Evolutionary conservation across 352 stramenopile genomes (phyloP).

Genomic region (Phytopythium boreale): DNA sequence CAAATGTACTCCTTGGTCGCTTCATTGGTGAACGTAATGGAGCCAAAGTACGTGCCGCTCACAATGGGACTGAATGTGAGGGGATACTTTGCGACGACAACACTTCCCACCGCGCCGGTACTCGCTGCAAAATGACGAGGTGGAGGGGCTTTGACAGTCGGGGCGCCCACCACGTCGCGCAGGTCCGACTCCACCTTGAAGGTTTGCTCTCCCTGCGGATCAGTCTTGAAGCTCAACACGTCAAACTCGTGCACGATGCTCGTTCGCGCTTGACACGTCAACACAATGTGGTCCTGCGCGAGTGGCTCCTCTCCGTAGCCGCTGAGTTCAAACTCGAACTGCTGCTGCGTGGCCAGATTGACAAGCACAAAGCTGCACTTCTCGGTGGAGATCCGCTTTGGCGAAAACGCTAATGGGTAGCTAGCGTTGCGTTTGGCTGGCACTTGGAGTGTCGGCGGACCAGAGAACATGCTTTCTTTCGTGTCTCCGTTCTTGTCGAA

Average conservation of each 20-base stretch:
- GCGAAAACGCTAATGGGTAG: constrained; percentile 83
- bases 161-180: constrained; percentile 77
- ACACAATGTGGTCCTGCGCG: constrained; percentile 84
- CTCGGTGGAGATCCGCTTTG: constrained; percentile 74
- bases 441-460: constrained; percentile 60
- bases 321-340: constrained; percentile 88
- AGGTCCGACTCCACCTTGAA: constrained; percentile 92
- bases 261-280: constrained; percentile 85
- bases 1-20: constrained; percentile 83
- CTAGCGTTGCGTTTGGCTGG: constrained; percentile 62
- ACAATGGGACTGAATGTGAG: constrained; percentile 87
- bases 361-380: constrained; percentile 68
- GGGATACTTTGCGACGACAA: constrained; percentile 49
- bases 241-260: constrained; percentile 76
- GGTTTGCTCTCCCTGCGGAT: constrained; percentile 30
- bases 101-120: constrained; percentile 8
- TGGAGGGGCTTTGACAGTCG: constrained; percentile 43
- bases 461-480: constrained; percentile 57
- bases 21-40: constrained; percentile 90
- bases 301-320: constrained; percentile 88
- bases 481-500: constrained; percentile 27
- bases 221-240: constrained; percentile 58
- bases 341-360: constrained; percentile 82
- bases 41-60: constrained; percentile 91
- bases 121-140: background rate